These are phyloP conservation scores for Podospora tetraspora DNA, from an alignment of 495 filamentous ascomycete genomes.

Conservation along the genomic window DNA sequence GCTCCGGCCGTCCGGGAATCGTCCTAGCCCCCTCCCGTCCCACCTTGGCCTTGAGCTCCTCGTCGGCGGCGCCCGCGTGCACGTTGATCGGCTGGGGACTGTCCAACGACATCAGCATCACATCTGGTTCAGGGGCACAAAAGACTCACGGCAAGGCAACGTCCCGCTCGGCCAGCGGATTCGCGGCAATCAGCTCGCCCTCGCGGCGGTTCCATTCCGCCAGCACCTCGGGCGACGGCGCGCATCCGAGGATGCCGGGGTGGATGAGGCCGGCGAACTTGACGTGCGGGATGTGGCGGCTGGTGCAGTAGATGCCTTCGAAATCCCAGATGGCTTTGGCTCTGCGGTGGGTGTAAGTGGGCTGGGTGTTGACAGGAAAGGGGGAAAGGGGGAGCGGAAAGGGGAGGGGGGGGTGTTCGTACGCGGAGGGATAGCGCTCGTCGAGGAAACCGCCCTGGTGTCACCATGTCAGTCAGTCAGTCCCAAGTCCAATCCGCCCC, in stretches of 20 bases:
- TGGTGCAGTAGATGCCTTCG: conserved; percentile 88
- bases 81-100: conserved; percentile 60
- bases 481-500: background rate
- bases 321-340: conserved; percentile 98
- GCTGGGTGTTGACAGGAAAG: background rate
- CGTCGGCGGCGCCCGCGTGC: conserved; percentile 64
- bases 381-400: no score
- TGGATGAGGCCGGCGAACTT: conserved; percentile 91
- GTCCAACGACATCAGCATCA: background rate
- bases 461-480: background rate
- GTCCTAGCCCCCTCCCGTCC: conserved; percentile 84
- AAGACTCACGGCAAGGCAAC: conserved; percentile 63
- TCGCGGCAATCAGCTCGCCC: conserved; percentile 67
- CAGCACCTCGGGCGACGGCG: conserved; percentile 64
- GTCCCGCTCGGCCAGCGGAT: conserved; percentile 56
- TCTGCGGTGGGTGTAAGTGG: conserved; percentile 30
- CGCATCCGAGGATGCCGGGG: conserved; percentile 88
- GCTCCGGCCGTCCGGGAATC: conserved; percentile 70
- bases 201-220: conserved; percentile 76
- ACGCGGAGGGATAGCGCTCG: conserved; percentile 81
- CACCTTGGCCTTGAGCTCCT: conserved; percentile 63
- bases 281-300: conserved; percentile 83
- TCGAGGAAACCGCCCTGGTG: conserved; percentile 78
- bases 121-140: background rate
- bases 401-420: conserved; percentile 22